These are phyloP conservation scores for Nemophila menziesii DNA, from an alignment of 257 asterid species.

Conservation along the genomic window DNA sequence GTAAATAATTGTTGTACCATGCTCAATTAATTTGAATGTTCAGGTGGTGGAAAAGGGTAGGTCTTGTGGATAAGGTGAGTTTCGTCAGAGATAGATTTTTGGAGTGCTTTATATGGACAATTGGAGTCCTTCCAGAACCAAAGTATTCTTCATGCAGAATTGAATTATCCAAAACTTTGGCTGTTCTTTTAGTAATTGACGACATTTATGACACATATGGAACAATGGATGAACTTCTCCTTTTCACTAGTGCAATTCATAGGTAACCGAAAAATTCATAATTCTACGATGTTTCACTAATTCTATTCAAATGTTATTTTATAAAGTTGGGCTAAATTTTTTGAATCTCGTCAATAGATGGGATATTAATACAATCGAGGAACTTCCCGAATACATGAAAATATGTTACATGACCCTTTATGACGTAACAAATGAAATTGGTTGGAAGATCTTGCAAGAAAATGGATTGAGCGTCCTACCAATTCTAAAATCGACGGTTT, in stretches of 20 bases:
- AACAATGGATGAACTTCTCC: slow-evolving; percentile 38
- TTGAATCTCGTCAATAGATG: slow-evolving; percentile 41
- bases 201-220: slow-evolving; percentile 62
- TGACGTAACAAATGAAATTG: slow-evolving; percentile 51
- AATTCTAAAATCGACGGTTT: slow-evolving; percentile 40
- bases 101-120: slow-evolving; percentile 68
- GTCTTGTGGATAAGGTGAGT: slow-evolving; percentile 42
- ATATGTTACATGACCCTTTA: slow-evolving; percentile 64
- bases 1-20: no score
- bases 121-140: no score
- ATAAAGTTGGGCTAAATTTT: background rate
- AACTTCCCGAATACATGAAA: slow-evolving; percentile 56
- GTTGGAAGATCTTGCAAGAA: slow-evolving; percentile 52
- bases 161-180: slow-evolving; percentile 51
- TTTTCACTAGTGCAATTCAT: slow-evolving; percentile 51
- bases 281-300: no score
- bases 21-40: background rate
- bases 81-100: slow-evolving; percentile 53
- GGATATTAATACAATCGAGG: slow-evolving; percentile 59
- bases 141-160: slow-evolving; percentile 57
- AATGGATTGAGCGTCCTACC: slow-evolving; percentile 48
- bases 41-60: slow-evolving; percentile 71
- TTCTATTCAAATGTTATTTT: no score
- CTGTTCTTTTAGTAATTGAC: slow-evolving; percentile 44
- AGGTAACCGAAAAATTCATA: no score